phyloP scores from a whole-genome alignment of 2,329 filamentous ascomycete species.

The Cytospora piceae region DNA sequence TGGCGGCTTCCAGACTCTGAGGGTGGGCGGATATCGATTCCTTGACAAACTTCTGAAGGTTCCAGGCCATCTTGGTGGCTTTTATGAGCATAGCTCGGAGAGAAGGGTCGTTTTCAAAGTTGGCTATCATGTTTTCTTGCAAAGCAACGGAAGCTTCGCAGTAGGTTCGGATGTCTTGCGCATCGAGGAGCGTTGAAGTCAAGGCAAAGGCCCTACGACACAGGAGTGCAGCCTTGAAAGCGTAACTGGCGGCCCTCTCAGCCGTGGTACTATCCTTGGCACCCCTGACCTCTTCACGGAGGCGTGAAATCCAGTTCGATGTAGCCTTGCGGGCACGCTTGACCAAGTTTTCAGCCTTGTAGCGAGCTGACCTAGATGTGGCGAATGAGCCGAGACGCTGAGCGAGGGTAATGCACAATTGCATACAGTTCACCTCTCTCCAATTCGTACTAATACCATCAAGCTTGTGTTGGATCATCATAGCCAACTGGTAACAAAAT shows the following conservation, averaged over 20 bases:
- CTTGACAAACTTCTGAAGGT: conserved; percentile 42
- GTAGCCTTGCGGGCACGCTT: conserved; percentile 47
- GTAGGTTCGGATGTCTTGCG: conserved; percentile 37
- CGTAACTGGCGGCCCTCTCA: conserved; percentile 47
- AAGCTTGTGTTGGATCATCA: conserved; percentile 51
- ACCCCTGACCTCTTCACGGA: conserved; percentile 50
- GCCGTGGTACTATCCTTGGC: conserved; percentile 44
- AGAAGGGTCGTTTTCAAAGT: conserved; percentile 41
- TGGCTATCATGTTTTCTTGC: conserved; percentile 49
- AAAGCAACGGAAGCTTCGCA: conserved; percentile 47
- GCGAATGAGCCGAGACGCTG: conserved; percentile 44
- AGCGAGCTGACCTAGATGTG: conserved; percentile 10
- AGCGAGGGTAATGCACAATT: conserved; percentile 55
- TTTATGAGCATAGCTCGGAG: conserved; percentile 47
- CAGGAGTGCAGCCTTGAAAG: conserved; percentile 49
- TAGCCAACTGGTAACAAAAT: conserved; percentile 54
- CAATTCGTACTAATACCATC: conserved; percentile 56
- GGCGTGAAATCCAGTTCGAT: conserved; percentile 51
- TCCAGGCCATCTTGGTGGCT: conserved; percentile 50
- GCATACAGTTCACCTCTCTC: conserved; percentile 63
- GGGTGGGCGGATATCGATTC: conserved; percentile 38
- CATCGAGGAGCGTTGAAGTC: conserved; percentile 5
- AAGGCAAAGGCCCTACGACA: conserved; percentile 47
- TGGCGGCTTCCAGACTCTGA: conserved; percentile 38
- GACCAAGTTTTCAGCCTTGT: conserved; percentile 42